A percentile compares a stretch with the other conserved stretches of the same genome.
These are phyloP conservation scores for Saccharum officinarum DNA, from an alignment of 176 grass and related monocot species.

Conservation along the genomic window DNA sequence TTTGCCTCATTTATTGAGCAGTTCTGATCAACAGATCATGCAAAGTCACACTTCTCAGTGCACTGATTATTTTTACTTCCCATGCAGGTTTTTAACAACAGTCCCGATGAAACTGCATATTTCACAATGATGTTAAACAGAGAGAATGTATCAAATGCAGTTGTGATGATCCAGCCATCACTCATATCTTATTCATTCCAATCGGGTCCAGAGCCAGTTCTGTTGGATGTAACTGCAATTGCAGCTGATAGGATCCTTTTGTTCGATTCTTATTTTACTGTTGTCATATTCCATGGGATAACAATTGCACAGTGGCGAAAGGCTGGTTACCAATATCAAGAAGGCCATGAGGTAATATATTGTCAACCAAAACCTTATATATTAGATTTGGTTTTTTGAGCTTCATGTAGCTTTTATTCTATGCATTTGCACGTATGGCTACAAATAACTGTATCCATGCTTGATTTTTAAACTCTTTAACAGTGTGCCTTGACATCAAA, in stretches of 20 bases:
- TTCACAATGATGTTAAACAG: slow-evolving; percentile 77
- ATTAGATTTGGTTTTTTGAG: slow-evolving; percentile 5
- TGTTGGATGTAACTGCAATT: slow-evolving; percentile 81
- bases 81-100: slow-evolving; percentile 81
- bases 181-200: slow-evolving; percentile 83
- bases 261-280: slow-evolving; percentile 83
- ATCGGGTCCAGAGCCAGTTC: slow-evolving; percentile 56
- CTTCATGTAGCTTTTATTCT: background rate
- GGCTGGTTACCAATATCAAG: slow-evolving; percentile 91
- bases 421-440: background rate
- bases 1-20: slow-evolving; percentile 4
- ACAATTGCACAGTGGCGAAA: slow-evolving; percentile 89
- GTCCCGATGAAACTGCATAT: slow-evolving; percentile 83
- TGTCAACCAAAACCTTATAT: background rate
- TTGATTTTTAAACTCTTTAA: slow-evolving; percentile 24
- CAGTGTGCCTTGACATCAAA: slow-evolving; percentile 10
- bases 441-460: background rate
- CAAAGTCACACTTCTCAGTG: background rate
- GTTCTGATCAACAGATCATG: slow-evolving; percentile 25
- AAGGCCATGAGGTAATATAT: slow-evolving; percentile 77
- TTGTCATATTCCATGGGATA: slow-evolving; percentile 74
- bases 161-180: slow-evolving; percentile 90
- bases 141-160: slow-evolving; percentile 65
- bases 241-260: slow-evolving; percentile 72
- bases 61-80: slow-evolving; percentile 34